phyloP scores from a whole-genome alignment of 2,329 filamentous ascomycete species.

The Ascomycota sp. region DNA sequence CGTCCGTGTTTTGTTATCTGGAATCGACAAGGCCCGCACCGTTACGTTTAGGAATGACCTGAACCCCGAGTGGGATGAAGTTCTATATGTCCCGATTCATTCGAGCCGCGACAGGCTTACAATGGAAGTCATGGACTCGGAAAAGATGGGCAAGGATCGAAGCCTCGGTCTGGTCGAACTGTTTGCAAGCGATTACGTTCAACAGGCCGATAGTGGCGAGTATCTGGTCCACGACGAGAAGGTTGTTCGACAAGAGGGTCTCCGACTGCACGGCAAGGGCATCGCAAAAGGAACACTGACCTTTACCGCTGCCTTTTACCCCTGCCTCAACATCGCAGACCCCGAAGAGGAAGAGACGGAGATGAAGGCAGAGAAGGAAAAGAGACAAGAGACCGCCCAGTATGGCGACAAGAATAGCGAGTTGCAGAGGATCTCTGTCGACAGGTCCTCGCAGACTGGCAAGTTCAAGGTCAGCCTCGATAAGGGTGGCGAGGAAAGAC shows the following conservation, averaged over 20 bases:
- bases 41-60: slow-evolving; percentile 94
- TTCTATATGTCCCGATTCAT: slow-evolving; percentile 84
- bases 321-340: slow-evolving; percentile 69
- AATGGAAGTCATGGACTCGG: slow-evolving; percentile 91
- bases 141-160: slow-evolving; percentile 79
- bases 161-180: slow-evolving; percentile 68
- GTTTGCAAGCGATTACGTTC: slow-evolving; percentile 56
- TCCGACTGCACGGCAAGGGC: slow-evolving; percentile 55
- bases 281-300: slow-evolving; percentile 59
- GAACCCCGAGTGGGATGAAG: slow-evolving; percentile 87
- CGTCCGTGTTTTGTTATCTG: slow-evolving; percentile 68
- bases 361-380: slow-evolving; percentile 10
- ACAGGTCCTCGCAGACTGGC: slow-evolving; percentile 14
- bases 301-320: slow-evolving; percentile 79
- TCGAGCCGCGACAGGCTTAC: slow-evolving; percentile 63
- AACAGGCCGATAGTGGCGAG: slow-evolving; percentile 59
- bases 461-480: slow-evolving; percentile 21
- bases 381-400: background rate
- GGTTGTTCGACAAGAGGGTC: slow-evolving; percentile 39
- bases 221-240: slow-evolving; percentile 66
- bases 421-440: slow-evolving; percentile 3
- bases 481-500: slow-evolving; percentile 7
- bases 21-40: slow-evolving; percentile 75
- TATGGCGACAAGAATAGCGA: slow-evolving; percentile 1
- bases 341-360: slow-evolving; percentile 64